Evolutionary conservation across 1,284 basidiomycete species (phyloP).

Genomic region (Lignosus rhinocerotis): DNA sequence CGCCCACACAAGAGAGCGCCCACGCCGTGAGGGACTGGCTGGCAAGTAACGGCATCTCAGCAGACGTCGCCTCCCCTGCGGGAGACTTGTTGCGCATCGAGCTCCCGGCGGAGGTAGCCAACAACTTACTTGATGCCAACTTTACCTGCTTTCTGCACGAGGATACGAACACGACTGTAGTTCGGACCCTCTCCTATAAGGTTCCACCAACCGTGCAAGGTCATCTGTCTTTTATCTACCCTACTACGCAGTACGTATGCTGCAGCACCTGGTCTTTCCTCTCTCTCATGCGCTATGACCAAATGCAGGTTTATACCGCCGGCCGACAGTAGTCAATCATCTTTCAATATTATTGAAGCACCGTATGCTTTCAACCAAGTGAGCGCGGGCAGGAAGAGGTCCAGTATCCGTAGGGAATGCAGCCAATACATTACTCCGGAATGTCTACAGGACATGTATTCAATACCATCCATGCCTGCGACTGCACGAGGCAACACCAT

Average conservation of each 20-base stretch:
- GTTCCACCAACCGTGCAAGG: slow-evolving; percentile 35
- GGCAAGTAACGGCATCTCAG: slow-evolving; percentile 33
- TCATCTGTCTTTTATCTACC: slow-evolving; percentile 41
- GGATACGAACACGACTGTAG: slow-evolving; percentile 27
- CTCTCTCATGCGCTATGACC: neutral
- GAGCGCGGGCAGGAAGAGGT: slow-evolving; percentile 7
- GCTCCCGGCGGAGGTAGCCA: slow-evolving; percentile 34
- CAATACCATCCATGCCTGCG: slow-evolving; percentile 44
- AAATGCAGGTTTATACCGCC: neutral
- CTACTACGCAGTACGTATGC: slow-evolving; percentile 32
- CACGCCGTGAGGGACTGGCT: slow-evolving; percentile 38
- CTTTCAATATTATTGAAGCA: neutral
- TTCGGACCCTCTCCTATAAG: slow-evolving; percentile 40
- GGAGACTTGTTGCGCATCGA: slow-evolving; percentile 19
- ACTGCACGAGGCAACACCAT: slow-evolving; percentile 46
- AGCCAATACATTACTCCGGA: slow-evolving; percentile 46
- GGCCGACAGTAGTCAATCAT: neutral
- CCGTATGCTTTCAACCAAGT: neutral
- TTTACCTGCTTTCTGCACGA: slow-evolving; percentile 37
- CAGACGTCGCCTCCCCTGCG: slow-evolving; percentile 30
- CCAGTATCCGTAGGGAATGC: slow-evolving; percentile 13
- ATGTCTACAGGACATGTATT: slow-evolving; percentile 56
- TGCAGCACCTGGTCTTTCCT: neutral
- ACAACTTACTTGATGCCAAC: slow-evolving; percentile 35
- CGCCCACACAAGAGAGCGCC: slow-evolving; percentile 34